Conservation (phyloP, 1,284 basidiomycete species). For the Irpex lacteus region DNA sequence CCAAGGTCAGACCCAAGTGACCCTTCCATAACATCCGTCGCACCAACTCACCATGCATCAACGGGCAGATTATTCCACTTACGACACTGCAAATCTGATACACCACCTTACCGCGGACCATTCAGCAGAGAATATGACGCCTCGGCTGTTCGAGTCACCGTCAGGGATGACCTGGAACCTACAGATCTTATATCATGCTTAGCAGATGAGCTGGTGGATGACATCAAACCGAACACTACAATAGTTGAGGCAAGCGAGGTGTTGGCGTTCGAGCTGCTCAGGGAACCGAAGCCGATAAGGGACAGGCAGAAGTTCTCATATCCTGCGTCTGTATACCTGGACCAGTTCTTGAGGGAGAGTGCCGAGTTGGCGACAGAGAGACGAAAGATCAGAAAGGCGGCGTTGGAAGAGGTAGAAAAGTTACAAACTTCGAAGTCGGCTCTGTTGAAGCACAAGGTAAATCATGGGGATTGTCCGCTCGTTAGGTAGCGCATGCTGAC, state of each 20-base stretch:
- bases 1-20: constrained; percentile 27
- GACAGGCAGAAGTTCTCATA: constrained; percentile 52
- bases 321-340: constrained; percentile 64
- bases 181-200: constrained; percentile 63
- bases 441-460: constrained; percentile 54
- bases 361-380: constrained; percentile 47
- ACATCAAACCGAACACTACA: constrained; percentile 37
- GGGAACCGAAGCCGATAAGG: constrained; percentile 21
- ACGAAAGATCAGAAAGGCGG: constrained; percentile 40
- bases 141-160: constrained; percentile 39
- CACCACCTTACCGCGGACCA: constrained; percentile 27
- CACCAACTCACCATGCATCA: constrained; percentile 2
- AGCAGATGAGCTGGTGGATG: constrained; percentile 40
- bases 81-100: constrained; percentile 34
- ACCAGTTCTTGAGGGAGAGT: constrained; percentile 65
- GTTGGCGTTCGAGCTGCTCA: constrained; percentile 54
- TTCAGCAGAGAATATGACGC: constrained; percentile 33
- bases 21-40: background rate
- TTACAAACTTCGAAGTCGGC: constrained; percentile 44
- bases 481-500: background rate
- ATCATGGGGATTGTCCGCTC: background rate
- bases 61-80: constrained; percentile 39
- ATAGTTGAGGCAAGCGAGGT: constrained; percentile 61
- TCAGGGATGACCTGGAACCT: constrained; percentile 32
- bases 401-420: constrained; percentile 45